These are phyloP conservation scores for Larix sibirica DNA, from an alignment of 83 land plant species.

Conservation along the genomic window DNA sequence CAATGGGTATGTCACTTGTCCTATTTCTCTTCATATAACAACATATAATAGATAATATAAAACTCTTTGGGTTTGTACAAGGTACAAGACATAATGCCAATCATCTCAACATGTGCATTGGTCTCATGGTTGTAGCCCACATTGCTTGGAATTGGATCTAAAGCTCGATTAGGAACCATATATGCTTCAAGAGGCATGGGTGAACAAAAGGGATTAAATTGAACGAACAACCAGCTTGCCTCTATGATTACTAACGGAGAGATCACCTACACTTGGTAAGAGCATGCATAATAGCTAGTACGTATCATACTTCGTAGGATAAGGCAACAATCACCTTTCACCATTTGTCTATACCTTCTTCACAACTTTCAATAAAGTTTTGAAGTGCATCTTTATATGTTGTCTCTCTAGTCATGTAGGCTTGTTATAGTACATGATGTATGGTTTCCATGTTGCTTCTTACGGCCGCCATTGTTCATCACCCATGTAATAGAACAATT, in stretches of 20 bases:
- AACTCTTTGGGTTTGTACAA: constrained; percentile 54
- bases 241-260: no score
- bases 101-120: constrained; percentile 23
- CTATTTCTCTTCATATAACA: constrained; percentile 52
- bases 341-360: constrained; percentile 69
- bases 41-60: constrained; percentile 51
- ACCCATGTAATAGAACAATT: not conserved
- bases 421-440: constrained; percentile 78
- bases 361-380: constrained; percentile 77
- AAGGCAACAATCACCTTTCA: no score
- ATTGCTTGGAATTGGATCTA: no score
- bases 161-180: no score
- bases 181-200: no score
- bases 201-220: no score
- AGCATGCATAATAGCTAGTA: no score
- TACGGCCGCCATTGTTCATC: constrained; percentile 74
- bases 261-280: no score
- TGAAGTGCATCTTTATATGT: constrained; percentile 85
- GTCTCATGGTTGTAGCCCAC: constrained; percentile 30
- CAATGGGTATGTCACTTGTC: constrained; percentile 41
- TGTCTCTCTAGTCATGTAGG: constrained; percentile 88
- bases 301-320: no score
- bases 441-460: constrained; percentile 89
- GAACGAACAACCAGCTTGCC: no score
- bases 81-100: constrained; percentile 38